Conservation (phyloP, 2,329 filamentous ascomycete genomes). For the Mycosphaerella sp. region DNA sequence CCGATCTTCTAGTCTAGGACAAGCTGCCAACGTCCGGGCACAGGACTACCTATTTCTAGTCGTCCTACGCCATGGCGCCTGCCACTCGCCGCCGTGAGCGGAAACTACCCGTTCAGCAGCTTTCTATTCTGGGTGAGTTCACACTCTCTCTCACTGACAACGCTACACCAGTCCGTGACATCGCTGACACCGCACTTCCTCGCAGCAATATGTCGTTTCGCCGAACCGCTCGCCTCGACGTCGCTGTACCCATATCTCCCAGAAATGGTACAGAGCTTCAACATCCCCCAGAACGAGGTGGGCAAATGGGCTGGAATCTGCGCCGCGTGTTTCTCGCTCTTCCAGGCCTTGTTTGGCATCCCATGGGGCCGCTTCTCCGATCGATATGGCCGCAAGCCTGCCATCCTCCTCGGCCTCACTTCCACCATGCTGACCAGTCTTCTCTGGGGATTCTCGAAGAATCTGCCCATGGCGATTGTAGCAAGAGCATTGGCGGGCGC, state of each 20-base stretch:
- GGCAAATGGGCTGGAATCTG: constrained; percentile 82
- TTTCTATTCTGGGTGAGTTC: constrained; percentile 63
- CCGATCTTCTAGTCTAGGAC: not conserved
- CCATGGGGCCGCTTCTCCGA: constrained; percentile 82
- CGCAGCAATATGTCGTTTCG: constrained; percentile 81
- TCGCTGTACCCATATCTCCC: constrained; percentile 90
- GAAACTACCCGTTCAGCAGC: constrained; percentile 68
- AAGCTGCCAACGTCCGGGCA: not conserved
- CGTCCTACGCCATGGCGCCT: constrained; percentile 12
- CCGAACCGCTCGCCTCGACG: constrained; percentile 85
- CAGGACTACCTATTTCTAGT: not conserved
- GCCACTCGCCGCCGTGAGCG: constrained; percentile 27
- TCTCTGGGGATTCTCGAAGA: constrained; percentile 76
- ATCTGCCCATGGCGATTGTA: constrained; percentile 69
- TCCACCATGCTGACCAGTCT: constrained; percentile 78
- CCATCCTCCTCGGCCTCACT: constrained; percentile 65
- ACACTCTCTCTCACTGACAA: too few relatives aligned
- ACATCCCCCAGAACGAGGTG: constrained; percentile 62
- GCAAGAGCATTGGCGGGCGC: constrained; percentile 73
- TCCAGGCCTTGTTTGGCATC: constrained; percentile 80
- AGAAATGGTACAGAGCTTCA: constrained; percentile 81
- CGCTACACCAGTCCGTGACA: not conserved
- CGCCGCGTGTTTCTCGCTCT: constrained; percentile 71
- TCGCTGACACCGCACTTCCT: constrained; percentile 11
- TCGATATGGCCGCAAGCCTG: constrained; percentile 70